phyloP scores from a whole-genome alignment of 2,329 filamentous ascomycete species.

The Colletotrichum limetticola region DNA sequence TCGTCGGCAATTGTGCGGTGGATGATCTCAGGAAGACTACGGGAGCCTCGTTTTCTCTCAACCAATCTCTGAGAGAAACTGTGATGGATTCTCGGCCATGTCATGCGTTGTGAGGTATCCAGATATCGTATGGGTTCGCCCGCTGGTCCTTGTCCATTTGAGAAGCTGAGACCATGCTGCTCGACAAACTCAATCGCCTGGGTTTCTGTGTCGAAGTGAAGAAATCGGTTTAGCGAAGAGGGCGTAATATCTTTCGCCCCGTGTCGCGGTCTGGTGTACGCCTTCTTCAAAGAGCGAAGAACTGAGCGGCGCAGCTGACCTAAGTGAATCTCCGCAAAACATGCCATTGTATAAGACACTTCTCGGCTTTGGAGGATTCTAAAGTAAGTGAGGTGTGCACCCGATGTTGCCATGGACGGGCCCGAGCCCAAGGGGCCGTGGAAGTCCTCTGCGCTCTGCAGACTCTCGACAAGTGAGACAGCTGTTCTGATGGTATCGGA shows the following conservation, averaged over 20 bases:
- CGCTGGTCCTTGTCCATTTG: conserved; percentile 46
- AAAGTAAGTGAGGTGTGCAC: conserved; percentile 66
- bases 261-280: conserved; percentile 66
- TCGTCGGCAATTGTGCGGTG: conserved; percentile 64
- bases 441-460: conserved; percentile 68
- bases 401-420: conserved; percentile 60
- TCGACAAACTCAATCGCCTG: conserved; percentile 75
- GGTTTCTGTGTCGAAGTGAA: conserved; percentile 74
- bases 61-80: conserved; percentile 67
- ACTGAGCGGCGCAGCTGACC: conserved; percentile 68
- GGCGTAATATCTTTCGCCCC: conserved; percentile 70
- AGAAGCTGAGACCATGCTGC: conserved; percentile 65
- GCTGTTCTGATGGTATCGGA: conserved; percentile 71
- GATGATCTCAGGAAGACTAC: conserved; percentile 65
- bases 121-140: conserved; percentile 50
- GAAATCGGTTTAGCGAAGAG: conserved; percentile 62
- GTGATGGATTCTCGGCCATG: conserved; percentile 63
- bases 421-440: conserved; percentile 66
- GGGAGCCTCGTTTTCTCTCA: conserved; percentile 67
- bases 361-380: conserved; percentile 65
- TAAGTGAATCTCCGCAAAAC: conserved; percentile 76
- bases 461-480: conserved; percentile 67
- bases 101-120: conserved; percentile 53
- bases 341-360: conserved; percentile 77
- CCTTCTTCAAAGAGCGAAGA: conserved; percentile 63